Evolutionary conservation across 208 protist species (phyloP).

Genomic region (Crithidia fasciculata): DNA sequence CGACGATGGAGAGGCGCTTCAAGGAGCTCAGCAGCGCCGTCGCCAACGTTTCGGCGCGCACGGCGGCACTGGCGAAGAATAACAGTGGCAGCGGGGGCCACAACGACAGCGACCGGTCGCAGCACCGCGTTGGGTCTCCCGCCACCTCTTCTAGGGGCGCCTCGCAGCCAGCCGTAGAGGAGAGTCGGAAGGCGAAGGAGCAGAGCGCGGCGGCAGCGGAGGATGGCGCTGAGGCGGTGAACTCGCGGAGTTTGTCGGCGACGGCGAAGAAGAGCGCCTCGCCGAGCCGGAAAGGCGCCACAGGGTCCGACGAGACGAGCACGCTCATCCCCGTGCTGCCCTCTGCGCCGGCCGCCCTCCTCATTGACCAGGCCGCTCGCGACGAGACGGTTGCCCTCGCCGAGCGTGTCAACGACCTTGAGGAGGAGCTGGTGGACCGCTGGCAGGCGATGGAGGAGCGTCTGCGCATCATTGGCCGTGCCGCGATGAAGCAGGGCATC

Average conservation of each 20-base stretch:
- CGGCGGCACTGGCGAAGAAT: slow-evolving; percentile 12
- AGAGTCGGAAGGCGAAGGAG: neutral
- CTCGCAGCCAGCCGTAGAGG: neutral
- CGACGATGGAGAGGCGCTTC: slow-evolving; percentile 66
- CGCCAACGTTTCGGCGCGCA: slow-evolving; percentile 45
- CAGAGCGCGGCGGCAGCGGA: neutral
- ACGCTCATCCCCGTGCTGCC: slow-evolving; percentile 12
- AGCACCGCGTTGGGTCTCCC: neutral
- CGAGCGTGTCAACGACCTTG: slow-evolving; percentile 73
- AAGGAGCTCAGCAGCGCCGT: slow-evolving; percentile 61
- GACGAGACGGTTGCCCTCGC: slow-evolving; percentile 57
- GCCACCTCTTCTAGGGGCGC: neutral
- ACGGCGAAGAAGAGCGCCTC: slow-evolving; percentile 2
- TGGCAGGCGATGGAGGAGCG: slow-evolving; percentile 87
- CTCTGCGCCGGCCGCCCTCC: slow-evolving; percentile 1
- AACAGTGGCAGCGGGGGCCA: slow-evolving; percentile 2
- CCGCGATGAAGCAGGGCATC: slow-evolving; percentile 57
- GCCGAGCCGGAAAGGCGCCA: neutral
- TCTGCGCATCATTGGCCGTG: slow-evolving; percentile 82
- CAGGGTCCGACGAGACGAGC: neutral
- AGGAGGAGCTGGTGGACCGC: slow-evolving; percentile 73
- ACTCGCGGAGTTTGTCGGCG: neutral
- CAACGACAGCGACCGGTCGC: slow-evolving; percentile 1
- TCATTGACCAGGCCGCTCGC: slow-evolving; percentile 35
- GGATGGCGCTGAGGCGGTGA: neutral